Base-by-base conservation (phyloP, 73 alveolate genomes). In the Effrenium voratum region DNA sequence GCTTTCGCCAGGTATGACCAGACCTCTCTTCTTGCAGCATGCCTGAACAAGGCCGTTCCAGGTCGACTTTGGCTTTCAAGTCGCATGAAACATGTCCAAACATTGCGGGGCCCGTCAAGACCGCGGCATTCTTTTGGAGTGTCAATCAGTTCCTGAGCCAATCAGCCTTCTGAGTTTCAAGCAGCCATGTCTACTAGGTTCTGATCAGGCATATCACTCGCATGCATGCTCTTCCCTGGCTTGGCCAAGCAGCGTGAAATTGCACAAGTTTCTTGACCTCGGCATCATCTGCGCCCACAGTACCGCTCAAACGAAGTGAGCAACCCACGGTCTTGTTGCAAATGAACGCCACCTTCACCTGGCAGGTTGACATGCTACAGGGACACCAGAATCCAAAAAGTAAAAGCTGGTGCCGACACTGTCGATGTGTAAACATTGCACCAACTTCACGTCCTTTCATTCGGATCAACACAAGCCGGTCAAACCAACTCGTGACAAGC, bases 1-100 rank as follows among this genome's bases (percentile, higher is more conserved):
- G 97, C 76, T 90, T 90, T 43, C 97, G 44, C 97, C 97, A 90
- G 34, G 86, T 70, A 36, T 90, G 97, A 66, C 97, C 97, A 10
- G 97, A 30, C 76, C 97, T 16, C 41, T 90, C 97, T 76, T 90
- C 68, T 52, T 90, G 97, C 57, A 90, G 97, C 15, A 90, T 43
- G 82, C 97, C 97, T 90, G 32, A 30, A 50, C 85, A 38, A n/a
- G n/a, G n/a, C n/a, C n/a, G n/a, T n/a, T n/a, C n/a, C n/a, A n/a
- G n/a, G n/a, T n/a, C n/a, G n/a, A n/a, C n/a, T n/a, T n/a, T n/a
- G n/a, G n/a, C n/a, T n/a, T n/a, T n/a, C n/a, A n/a, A n/a, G n/a
- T n/a, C n/a, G 38, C 38, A 28, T 6, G 76, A 13, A 63, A 63
- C 32, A 13, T 63, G 76, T 34, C 22, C 32, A 28, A 19, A 34